Base-by-base conservation (phyloP, 2,329 filamentous ascomycete species). In the Fusarium pininemorale region DNA sequence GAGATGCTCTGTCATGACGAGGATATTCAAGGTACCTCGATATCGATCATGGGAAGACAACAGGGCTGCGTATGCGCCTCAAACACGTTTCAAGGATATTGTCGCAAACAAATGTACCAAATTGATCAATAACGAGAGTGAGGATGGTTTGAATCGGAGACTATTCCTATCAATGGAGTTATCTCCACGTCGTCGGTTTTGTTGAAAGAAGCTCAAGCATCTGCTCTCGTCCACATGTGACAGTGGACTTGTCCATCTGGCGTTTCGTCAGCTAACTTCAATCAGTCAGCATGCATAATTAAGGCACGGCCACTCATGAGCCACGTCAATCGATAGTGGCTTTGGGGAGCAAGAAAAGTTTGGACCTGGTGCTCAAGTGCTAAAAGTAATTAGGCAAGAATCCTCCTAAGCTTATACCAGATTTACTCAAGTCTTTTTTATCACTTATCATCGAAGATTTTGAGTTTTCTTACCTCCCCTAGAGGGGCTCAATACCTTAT, bases 1-100 rank as follows among this genome's bases (percentile, higher is more conserved):
- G 72, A 84, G 83, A 77, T 83, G 81, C 78, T 85, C 84, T 80
- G 85, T 81, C 87, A 89, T 89, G 82, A 81, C 82, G 83, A 74
- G 75, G 62, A 56, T 71, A 57, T 77, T 61, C 58, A 61, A 75
- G 59, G 62, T 70, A 67, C 66, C 61, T 57, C 51, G 66, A 64
- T 69, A 77, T 55, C 79, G 78, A 77, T 56, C 79, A 81, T 81
- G 77, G 77, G 79, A 80, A 75, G 70, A 79, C 75, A 71, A 61
- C 41, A 59, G 57, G 64, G 63, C 60, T 67, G 63, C 57, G 64
- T 69, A 72, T 71, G 76, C 73, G 72, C 77, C 75, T 73, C 54
- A 47, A 55, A n/a, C 58, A 67, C 54, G 50, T 51, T 50, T 38
- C 50, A 41, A 59, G 45, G 47, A 60, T 24, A 45, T 41, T 41